A percentile compares a stretch with the other conserved stretches of the same genome.
Evolutionary conservation across 306 rosid genomes (phyloP).

Genomic region (Prunus mira): DNA sequence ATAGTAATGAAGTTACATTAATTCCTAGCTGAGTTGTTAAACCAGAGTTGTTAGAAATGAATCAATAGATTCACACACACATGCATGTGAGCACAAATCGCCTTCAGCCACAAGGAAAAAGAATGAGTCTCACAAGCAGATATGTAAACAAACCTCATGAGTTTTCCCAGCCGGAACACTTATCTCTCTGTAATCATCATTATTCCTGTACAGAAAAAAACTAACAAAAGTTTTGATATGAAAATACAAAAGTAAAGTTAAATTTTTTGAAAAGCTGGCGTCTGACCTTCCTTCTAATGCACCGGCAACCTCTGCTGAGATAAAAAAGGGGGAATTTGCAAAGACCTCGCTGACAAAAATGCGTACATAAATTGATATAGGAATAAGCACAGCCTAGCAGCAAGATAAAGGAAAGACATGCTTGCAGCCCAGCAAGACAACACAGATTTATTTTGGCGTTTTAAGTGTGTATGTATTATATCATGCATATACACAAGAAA

Average conservation of each 20-base stretch:
- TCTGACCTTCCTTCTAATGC: conserved; percentile 58
- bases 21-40: neutral
- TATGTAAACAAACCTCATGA: conserved; percentile 60
- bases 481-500: neutral
- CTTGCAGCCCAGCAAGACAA: neutral
- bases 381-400: conserved; percentile 16
- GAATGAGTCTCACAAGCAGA: conserved; percentile 12
- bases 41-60: neutral
- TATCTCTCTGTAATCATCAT: conserved; percentile 75
- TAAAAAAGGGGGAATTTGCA: conserved; percentile 89
- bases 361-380: conserved; percentile 24
- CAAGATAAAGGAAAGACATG: neutral
- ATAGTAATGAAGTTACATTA: conserved; percentile 10
- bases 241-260: conserved; percentile 7
- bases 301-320: conserved; percentile 88
- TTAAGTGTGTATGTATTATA: neutral
- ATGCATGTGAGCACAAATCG: neutral
- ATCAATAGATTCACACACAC: neutral
- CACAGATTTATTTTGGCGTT: neutral
- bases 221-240: neutral
- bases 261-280: neutral
- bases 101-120: neutral
- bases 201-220: conserved; percentile 46
- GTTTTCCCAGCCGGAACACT: conserved; percentile 81
- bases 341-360: conserved; percentile 68